Evolutionary conservation across 805 yeast species (phyloP).

Genomic region (Lipomyces yamadae): DNA sequence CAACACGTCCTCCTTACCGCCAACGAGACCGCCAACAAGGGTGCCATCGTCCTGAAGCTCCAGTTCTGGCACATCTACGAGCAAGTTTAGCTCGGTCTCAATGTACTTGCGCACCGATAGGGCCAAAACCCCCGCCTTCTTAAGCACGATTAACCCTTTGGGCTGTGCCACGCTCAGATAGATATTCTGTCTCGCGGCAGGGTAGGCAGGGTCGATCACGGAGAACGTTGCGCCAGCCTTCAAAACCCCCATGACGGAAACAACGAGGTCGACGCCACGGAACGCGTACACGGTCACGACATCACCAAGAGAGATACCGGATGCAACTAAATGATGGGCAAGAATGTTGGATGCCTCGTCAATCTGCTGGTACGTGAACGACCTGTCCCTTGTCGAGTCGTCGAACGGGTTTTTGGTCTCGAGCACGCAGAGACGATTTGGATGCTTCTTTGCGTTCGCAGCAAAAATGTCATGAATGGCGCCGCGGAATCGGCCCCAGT

Average conservation of each 20-base stretch:
- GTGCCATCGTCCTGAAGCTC: conserved; percentile 78
- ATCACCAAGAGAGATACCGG: conserved; percentile 88
- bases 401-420: conserved; percentile 80
- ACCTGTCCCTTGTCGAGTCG: conserved; percentile 57
- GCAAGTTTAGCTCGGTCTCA: conserved; percentile 68
- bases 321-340: conserved; percentile 80
- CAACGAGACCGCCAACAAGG: conserved; percentile 55
- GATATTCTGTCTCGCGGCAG: conserved; percentile 95
- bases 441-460: conserved; percentile 79
- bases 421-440: conserved; percentile 87
- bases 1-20: conserved; percentile 62
- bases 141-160: conserved; percentile 82
- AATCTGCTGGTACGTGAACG: conserved; percentile 84
- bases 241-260: conserved; percentile 96
- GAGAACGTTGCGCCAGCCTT: conserved; percentile 99
- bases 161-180: conserved; percentile 95
- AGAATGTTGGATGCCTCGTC: conserved; percentile 91
- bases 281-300: conserved; percentile 97
- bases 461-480: conserved; percentile 96
- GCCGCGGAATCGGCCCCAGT: conserved; percentile 91
- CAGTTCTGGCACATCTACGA: conserved; percentile 75
- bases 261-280: conserved; percentile 95
- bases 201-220: conserved; percentile 98
- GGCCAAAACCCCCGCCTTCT: conserved; percentile 85
- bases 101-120: conserved; percentile 80